Evolutionary conservation across 2,329 filamentous ascomycete genomes (phyloP).

Genomic region (Fusarium sublunatum): DNA sequence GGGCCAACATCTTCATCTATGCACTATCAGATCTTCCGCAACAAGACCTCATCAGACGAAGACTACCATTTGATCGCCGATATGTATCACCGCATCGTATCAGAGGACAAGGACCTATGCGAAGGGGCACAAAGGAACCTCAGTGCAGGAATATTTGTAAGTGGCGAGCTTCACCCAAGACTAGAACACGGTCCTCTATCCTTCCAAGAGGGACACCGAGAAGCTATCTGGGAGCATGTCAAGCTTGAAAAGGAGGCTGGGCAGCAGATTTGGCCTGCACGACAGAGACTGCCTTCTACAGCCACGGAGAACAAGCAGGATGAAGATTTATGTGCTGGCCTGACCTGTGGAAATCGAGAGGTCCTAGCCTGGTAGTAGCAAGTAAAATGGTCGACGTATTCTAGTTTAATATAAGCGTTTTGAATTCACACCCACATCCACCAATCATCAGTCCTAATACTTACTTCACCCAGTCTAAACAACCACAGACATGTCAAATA

Average conservation of each 20-base stretch:
- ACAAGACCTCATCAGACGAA: conserved; percentile 20
- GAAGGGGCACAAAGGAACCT: conserved; percentile 23
- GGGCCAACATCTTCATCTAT: conserved; percentile 17
- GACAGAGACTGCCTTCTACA: conserved; percentile 12
- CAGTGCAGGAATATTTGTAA: conserved; percentile 25
- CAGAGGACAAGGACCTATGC: conserved; percentile 32
- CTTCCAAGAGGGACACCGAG: conserved; percentile 29
- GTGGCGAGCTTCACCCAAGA: conserved; percentile 30
- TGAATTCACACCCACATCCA: too few relatives aligned
- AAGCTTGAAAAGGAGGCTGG: conserved; percentile 23
- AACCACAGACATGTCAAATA: too few relatives aligned
- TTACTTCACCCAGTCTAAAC: too few relatives aligned
- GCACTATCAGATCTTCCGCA: conserved; percentile 32
- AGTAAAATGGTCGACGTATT: too few relatives aligned
- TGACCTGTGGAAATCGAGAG: conserved; percentile 27
- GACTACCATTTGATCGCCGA: conserved; percentile 17
- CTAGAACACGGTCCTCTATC: conserved; percentile 31
- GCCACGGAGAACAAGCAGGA: conserved; percentile 18
- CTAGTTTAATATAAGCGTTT: too few relatives aligned
- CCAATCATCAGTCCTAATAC: too few relatives aligned
- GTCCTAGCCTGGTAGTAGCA: conserved; percentile 20
- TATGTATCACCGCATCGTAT: conserved; percentile 24
- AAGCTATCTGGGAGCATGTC: conserved; percentile 27
- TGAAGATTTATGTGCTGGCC: conserved; percentile 18
- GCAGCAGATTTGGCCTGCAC: conserved; percentile 23